Conservation (phyloP, 106 monocot species). For the Allium fistulosum region DNA sequence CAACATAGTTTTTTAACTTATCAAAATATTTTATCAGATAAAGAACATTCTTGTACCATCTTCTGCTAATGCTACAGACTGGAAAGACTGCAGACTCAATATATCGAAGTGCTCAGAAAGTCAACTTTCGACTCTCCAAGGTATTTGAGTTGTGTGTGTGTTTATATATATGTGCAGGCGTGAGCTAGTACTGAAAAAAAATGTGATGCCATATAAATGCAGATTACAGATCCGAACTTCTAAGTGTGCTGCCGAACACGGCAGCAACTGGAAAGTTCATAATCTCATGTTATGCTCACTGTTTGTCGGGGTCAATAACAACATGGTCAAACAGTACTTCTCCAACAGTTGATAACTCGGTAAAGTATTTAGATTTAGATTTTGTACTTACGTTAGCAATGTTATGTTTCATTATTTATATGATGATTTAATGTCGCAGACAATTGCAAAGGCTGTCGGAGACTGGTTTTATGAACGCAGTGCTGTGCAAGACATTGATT, state of each 20-base stretch:
- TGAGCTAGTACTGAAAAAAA: neutral
- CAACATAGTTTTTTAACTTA: too few species aligned
- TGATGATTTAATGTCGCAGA: slow-evolving; percentile 24
- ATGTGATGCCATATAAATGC: neutral
- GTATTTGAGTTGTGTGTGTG: slow-evolving; percentile 8
- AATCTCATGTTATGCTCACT: slow-evolving; percentile 47
- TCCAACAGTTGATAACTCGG: slow-evolving; percentile 22
- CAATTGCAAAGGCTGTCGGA: slow-evolving; percentile 79
- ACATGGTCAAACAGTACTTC: slow-evolving; percentile 27
- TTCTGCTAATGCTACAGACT: slow-evolving; percentile 36
- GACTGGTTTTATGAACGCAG: slow-evolving; percentile 72
- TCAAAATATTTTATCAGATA: slow-evolving; percentile 27
- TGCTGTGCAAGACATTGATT: slow-evolving; percentile 56
- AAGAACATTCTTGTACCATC: slow-evolving; percentile 66
- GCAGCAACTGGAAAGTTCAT: slow-evolving; percentile 37
- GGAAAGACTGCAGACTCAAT: slow-evolving; percentile 65
- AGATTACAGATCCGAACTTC: slow-evolving; percentile 42
- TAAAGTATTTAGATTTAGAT: slow-evolving; percentile 4
- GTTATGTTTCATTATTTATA: too few species aligned
- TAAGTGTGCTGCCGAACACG: slow-evolving; percentile 27
- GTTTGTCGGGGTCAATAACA: slow-evolving; percentile 29
- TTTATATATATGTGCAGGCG: neutral
- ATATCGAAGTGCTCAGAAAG: slow-evolving; percentile 50
- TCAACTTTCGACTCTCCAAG: slow-evolving; percentile 52
- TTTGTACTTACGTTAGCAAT: too few species aligned